Conservation (phyloP, 192 early-diverging fungal genomes). For the Entomortierella parvispora region DNA sequence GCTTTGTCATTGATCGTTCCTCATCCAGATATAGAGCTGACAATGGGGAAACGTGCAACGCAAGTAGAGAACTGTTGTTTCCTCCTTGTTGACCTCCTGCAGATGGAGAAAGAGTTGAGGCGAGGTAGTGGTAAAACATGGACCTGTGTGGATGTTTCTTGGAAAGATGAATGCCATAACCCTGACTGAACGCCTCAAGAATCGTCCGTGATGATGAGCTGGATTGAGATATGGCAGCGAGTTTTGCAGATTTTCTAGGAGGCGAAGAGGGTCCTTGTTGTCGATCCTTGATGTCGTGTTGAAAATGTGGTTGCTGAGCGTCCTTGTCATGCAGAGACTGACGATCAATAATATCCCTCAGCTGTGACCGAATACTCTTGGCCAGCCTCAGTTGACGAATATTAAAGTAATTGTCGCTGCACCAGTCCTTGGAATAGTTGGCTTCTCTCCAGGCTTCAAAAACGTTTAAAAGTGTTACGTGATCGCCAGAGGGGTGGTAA, state of each 20-base stretch:
- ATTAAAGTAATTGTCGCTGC: slow-evolving; percentile 91
- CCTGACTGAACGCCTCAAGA: slow-evolving; percentile 84
- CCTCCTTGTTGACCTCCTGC: slow-evolving; percentile 58
- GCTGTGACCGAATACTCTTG: slow-evolving; percentile 87
- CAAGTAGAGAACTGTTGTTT: slow-evolving; percentile 90
- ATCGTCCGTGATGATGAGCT: slow-evolving; percentile 64
- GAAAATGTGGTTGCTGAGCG: slow-evolving; percentile 2
- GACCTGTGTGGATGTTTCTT: slow-evolving; percentile 83
- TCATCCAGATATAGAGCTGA: slow-evolving; percentile 88
- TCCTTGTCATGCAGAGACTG: slow-evolving; percentile 58
- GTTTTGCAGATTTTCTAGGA: slow-evolving; percentile 64
- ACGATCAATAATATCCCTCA: slow-evolving; percentile 89
- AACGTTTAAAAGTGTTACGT: slow-evolving; percentile 88
- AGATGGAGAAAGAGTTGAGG: slow-evolving; percentile 50
- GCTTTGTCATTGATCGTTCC: slow-evolving; percentile 53
- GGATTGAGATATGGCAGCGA: slow-evolving; percentile 15
- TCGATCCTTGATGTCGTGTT: slow-evolving; percentile 9
- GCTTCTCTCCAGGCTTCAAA: slow-evolving; percentile 81
- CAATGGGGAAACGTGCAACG: slow-evolving; percentile 90
- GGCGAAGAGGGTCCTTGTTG: slow-evolving; percentile 65
- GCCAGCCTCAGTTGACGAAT: slow-evolving; percentile 82
- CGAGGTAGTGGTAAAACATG: slow-evolving; percentile 66
- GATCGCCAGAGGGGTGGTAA: slow-evolving; percentile 92
- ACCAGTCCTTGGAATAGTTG: slow-evolving; percentile 81
- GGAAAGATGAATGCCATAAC: slow-evolving; percentile 93